Conservation (phyloP, 306 rosid species). For the Cicer bijugum region DNA sequence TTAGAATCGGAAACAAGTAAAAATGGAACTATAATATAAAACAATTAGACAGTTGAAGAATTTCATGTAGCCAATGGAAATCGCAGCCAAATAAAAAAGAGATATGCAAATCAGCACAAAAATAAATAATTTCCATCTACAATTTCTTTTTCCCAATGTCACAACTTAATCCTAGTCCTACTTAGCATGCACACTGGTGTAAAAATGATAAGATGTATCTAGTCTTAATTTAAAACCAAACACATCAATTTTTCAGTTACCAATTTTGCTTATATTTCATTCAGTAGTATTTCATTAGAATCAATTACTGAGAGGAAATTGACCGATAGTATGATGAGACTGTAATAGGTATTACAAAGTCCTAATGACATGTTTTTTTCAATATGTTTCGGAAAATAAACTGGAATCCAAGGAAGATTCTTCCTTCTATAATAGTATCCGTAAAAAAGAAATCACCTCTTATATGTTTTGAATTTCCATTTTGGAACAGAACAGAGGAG, state of each 20-base stretch:
- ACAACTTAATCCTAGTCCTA: slow-evolving; percentile 13
- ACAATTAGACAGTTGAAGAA: slow-evolving; percentile 26
- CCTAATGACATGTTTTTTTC: not conserved
- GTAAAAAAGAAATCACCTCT: not conserved
- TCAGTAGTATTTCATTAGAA: not conserved
- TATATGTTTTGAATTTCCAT: not conserved
- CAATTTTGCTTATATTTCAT: too few relatives aligned
- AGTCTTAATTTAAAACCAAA: too few relatives aligned
- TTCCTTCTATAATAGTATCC: not conserved
- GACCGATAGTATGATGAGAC: not conserved
- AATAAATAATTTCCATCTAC: not conserved
- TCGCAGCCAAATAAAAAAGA: slow-evolving; percentile 32
- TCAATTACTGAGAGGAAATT: not conserved
- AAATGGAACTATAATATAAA: slow-evolving; percentile 16
- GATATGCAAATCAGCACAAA: slow-evolving; percentile 27
- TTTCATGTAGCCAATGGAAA: slow-evolving; percentile 16
- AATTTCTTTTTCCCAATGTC: not conserved
- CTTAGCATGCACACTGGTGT: not conserved
- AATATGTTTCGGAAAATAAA: not conserved
- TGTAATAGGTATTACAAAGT: not conserved
- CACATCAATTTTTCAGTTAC: too few relatives aligned
- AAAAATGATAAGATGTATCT: too few relatives aligned
- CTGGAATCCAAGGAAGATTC: not conserved
- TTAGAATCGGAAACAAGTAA: not conserved
- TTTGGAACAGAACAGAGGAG: not conserved